Evolutionary conservation across 768 basidiomycete genomes (phyloP).

Genomic region (Leucogyrophana mollusca): DNA sequence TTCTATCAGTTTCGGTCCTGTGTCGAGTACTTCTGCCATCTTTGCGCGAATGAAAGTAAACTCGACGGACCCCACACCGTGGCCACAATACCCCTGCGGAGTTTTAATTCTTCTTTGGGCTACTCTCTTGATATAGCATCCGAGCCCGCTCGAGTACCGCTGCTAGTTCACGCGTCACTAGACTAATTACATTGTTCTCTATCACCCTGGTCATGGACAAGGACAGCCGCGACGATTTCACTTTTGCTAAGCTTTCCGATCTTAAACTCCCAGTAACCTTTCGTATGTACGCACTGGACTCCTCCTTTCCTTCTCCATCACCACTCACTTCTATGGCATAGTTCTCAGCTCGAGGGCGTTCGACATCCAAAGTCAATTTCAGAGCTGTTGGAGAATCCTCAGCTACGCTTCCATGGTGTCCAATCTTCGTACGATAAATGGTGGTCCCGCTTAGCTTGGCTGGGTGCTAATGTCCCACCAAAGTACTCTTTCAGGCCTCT

Average conservation of each 20-base stretch:
- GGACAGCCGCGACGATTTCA: conserved; percentile 82
- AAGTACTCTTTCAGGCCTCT: conserved; percentile 89
- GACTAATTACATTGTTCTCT: no score
- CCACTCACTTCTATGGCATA: conserved; percentile 23
- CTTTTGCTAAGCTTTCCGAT: conserved; percentile 88
- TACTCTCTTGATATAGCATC: no score
- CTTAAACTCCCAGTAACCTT: conserved; percentile 86
- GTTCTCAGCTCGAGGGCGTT: conserved; percentile 84
- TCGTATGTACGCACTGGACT: conserved; percentile 58
- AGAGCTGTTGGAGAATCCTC: conserved; percentile 81
- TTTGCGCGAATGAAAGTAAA: no score
- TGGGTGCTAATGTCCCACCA: conserved; percentile 25
- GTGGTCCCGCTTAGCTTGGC: conserved; percentile 13
- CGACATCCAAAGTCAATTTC: conserved; percentile 71
- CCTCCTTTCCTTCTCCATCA: neutral
- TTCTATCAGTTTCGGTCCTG: no score
- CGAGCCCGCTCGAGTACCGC: no score
- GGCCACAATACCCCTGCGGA: no score
- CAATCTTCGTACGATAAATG: conserved; percentile 68
- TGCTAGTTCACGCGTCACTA: no score
- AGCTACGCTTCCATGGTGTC: conserved; percentile 78
- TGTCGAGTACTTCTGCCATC: no score
- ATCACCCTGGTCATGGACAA: conserved; percentile 48
- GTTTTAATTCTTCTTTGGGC: no score
- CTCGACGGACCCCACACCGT: no score